Evolutionary conservation across 2,329 filamentous ascomycete genomes (phyloP).

Genomic region (Nemania diffusa): DNA sequence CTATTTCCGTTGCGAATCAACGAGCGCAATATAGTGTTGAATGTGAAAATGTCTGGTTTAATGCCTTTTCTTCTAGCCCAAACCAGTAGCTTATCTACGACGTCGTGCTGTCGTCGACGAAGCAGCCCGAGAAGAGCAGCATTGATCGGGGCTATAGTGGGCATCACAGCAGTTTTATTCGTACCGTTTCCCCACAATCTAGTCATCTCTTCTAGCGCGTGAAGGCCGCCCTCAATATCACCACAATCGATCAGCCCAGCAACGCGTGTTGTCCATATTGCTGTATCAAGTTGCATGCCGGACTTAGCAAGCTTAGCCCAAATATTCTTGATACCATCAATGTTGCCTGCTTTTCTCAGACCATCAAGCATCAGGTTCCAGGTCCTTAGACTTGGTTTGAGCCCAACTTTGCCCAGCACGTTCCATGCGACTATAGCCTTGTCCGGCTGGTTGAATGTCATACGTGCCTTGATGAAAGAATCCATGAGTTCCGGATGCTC

Average conservation of each 20-base stretch:
- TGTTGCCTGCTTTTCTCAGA: slow-evolving; percentile 69
- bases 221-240: slow-evolving; percentile 65
- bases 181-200: slow-evolving; percentile 63
- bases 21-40: slow-evolving; percentile 75
- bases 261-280: slow-evolving; percentile 77
- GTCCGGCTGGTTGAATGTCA: slow-evolving; percentile 45
- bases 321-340: slow-evolving; percentile 69
- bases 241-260: slow-evolving; percentile 70
- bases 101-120: slow-evolving; percentile 56
- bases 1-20: slow-evolving; percentile 61
- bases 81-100: slow-evolving; percentile 64
- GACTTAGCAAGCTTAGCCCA: slow-evolving; percentile 72
- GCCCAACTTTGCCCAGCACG: slow-evolving; percentile 52
- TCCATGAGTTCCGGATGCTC: slow-evolving; percentile 43
- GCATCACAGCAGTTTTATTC: slow-evolving; percentile 60
- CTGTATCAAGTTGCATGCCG: slow-evolving; percentile 68
- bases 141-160: slow-evolving; percentile 74
- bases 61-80: slow-evolving; percentile 69
- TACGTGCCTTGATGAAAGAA: slow-evolving; percentile 45
- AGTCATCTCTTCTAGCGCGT: slow-evolving; percentile 74
- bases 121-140: slow-evolving; percentile 74
- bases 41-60: slow-evolving; percentile 67
- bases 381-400: slow-evolving; percentile 70
- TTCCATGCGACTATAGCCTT: slow-evolving; percentile 47
- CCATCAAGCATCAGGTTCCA: slow-evolving; percentile 81